Conservation (phyloP, 345 rosid species). For the Mercurialis annua region DNA sequence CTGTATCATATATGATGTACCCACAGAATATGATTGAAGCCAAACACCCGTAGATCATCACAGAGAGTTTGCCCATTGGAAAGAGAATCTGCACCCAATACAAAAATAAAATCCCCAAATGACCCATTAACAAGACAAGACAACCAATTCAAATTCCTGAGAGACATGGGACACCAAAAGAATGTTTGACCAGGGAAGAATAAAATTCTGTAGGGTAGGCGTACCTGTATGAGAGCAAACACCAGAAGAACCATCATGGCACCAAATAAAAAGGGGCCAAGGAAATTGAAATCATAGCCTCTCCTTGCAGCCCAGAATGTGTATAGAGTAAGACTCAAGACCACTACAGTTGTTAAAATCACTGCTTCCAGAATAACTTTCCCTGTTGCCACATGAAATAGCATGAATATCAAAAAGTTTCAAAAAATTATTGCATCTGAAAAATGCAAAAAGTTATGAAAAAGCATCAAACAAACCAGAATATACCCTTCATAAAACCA, state of each 20-base stretch:
- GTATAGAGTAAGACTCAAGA: slow-evolving; percentile 70
- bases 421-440: background rate
- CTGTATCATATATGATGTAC: slow-evolving; percentile 77
- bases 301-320: slow-evolving; percentile 95
- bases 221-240: slow-evolving; percentile 75
- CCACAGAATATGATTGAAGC: slow-evolving; percentile 83
- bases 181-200: background rate
- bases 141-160: background rate
- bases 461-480: background rate
- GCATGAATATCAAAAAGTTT: background rate
- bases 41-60: slow-evolving; percentile 74
- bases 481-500: background rate
- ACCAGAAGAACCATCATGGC: slow-evolving; percentile 59
- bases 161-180: background rate
- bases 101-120: background rate
- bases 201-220: background rate
- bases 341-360: slow-evolving; percentile 72
- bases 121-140: background rate
- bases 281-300: slow-evolving; percentile 86
- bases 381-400: slow-evolving; percentile 39
- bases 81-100: slow-evolving; percentile 59
- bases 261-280: slow-evolving; percentile 89
- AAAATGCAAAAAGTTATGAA: background rate
- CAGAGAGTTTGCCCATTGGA: slow-evolving; percentile 69
- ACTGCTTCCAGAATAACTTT: slow-evolving; percentile 74